These are phyloP conservation scores for Rickenella mellea DNA, from an alignment of 768 basidiomycete species.

Conservation along the genomic window DNA sequence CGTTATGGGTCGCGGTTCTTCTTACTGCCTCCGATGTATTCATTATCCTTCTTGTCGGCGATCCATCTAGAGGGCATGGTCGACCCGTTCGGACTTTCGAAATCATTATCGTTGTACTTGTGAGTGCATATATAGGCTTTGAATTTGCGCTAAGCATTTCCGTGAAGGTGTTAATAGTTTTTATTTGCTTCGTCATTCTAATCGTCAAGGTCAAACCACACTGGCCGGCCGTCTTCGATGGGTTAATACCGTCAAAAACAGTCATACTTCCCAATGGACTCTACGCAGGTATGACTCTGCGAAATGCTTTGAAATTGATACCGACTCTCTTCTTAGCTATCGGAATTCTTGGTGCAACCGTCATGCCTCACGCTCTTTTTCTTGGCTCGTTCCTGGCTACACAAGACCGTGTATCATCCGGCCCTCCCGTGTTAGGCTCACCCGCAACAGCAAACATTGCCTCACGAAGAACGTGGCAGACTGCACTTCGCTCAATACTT, in stretches of 20 bases:
- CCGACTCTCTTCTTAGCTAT: slow-evolving; percentile 37
- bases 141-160: background rate
- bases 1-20: slow-evolving; percentile 63
- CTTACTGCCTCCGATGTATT: slow-evolving; percentile 63
- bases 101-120: slow-evolving; percentile 49
- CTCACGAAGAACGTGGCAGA: too few relatives aligned
- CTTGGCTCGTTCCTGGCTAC: slow-evolving; percentile 81
- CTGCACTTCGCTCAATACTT: too few relatives aligned
- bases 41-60: slow-evolving; percentile 59
- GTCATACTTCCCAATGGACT: slow-evolving; percentile 47
- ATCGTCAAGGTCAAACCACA: slow-evolving; percentile 60
- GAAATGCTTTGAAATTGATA: slow-evolving; percentile 19
- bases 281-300: slow-evolving; percentile 47
- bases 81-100: slow-evolving; percentile 65
- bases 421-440: slow-evolving; percentile 12
- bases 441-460: slow-evolving; percentile 1
- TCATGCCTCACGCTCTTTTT: slow-evolving; percentile 93
- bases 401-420: slow-evolving; percentile 54
- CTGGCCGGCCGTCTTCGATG: slow-evolving; percentile 68
- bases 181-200: slow-evolving; percentile 72
- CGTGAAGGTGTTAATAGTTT: slow-evolving; percentile 52
- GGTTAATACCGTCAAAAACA: slow-evolving; percentile 64
- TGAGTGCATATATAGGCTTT: slow-evolving; percentile 20
- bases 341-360: slow-evolving; percentile 74
- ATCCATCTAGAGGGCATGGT: slow-evolving; percentile 45